Percentiles rank a stretch among this genome's conserved stretches.
Conservation (phyloP, 164 flowering plant species). For the Liquidambar formosana region DNA sequence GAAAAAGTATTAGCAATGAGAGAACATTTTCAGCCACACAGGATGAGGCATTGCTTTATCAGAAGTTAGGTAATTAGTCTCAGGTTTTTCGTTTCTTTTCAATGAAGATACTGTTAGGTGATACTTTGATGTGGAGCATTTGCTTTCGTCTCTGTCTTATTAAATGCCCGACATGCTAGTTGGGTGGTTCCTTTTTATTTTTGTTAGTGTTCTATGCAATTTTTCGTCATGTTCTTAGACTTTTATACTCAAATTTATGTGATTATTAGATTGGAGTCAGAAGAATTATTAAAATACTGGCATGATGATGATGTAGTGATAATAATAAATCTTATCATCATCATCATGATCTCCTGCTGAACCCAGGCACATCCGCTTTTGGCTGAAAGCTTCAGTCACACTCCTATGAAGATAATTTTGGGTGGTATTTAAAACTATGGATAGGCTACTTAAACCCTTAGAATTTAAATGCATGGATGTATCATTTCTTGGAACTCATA, state of each 20-base stretch:
- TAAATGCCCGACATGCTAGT: not conserved
- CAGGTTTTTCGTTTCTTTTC: not conserved
- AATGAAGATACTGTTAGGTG: not conserved
- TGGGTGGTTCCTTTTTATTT: not conserved
- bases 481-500: too few species aligned
- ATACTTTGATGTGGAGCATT: constrained; percentile 1
- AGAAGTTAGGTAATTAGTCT: constrained; percentile 59
- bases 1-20: constrained; percentile 91
- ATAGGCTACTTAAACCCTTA: too few species aligned
- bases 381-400: too few species aligned
- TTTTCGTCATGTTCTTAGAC: not conserved
- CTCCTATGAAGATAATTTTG: too few species aligned
- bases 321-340: too few species aligned
- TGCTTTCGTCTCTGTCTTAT: not conserved
- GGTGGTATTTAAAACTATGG: too few species aligned
- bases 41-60: constrained; percentile 52
- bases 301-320: too few species aligned
- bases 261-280: not conserved
- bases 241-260: not conserved
- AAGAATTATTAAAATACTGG: not conserved
- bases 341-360: too few species aligned
- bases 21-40: constrained; percentile 83
- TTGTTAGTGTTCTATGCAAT: not conserved
- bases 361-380: too few species aligned
- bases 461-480: too few species aligned